Evolutionary conservation across 495 filamentous ascomycete genomes (phyloP), one percentile per base, ranked within the genome.

Genomic region (Penicillium arizonense): DNA sequence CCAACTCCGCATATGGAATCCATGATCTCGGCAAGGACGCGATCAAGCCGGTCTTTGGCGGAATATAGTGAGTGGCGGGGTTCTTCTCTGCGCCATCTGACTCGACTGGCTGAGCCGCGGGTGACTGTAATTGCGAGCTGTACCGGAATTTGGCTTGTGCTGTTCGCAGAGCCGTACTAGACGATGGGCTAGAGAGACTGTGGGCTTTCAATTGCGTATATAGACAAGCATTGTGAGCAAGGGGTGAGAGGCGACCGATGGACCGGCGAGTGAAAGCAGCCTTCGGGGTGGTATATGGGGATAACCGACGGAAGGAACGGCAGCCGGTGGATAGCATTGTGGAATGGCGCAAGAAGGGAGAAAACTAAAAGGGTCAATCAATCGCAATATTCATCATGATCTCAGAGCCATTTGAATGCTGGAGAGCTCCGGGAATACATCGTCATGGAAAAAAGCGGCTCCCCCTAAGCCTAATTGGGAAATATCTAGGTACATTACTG

Each of bases 1-100:
- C 77, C 16, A 98, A 81, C 62, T 98, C 94, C n/a, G 88, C 94
- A 62, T 96, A 97, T 3, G 94, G 94, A 47, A 97, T 79, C 80
- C 87, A 86, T 50, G 87, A 81, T 13, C 63, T 46, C 7, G 94
- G 94, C 30, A 98, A 79, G 42, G 68, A 72, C 3, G 93, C 90
- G 48, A 97, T 72, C 16, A 97, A 65, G 41, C 92, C 92, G 5
- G 81, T 87, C 18, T 77, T 82, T 5, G 92, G 92, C 5, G 85
- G 81, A 21, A 68, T 64, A 65, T 96, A 96, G 46, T 67, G 66
- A 13, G 61, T 59, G 10, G 52, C 53, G 21, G 61, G 62, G 18
- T 53, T 57, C 20, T 46, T 28, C 28, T 46, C 38, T 24, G 46
- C 34, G 16, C 13, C 28, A 9, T 61, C 30, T 10, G 38, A 9